Base-by-base conservation (phyloP, 805 yeast species). In the Candida qinlingensis region DNA sequence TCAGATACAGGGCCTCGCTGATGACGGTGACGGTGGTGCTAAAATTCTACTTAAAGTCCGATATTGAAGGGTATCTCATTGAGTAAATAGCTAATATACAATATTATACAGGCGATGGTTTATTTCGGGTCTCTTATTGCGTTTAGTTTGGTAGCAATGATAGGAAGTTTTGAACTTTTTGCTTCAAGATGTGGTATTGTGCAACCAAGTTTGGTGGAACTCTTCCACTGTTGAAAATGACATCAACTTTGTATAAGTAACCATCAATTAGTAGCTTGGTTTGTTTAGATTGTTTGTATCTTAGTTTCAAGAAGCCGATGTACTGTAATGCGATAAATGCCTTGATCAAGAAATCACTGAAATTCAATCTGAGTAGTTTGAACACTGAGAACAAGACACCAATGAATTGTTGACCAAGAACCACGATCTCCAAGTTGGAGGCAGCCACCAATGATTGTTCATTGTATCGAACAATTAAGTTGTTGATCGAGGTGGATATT, bases 221-320 rank as follows among this genome's bases (percentile, higher is more conserved):
- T 28, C 61, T 52, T 12, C 70, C 71, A 37, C 57, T 56, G 39
- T 67, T 54, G 53, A 75, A 44, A n/a, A 67, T 43, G 39, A 61
- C 67, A 49, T 69, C 74, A 19, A 74, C 59, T 52, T 65, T 69
- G 47, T 62, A 56, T 49, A 81, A 77, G 55, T 75, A 73, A 45
- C 74, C 74, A 11, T 66, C 65, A 41, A 81, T 63, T 7, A 82
- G 64, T 7, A 66, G 56, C 59, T 82, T 75, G 46, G 85, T 80
- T 51, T 76, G 74, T 45, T 73, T 72, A 41, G 79, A 79, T 57
- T 79, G 80, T 58, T 75, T 74, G 57, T 66, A 84, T 62, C 90
- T 75, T 48, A 81, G 60, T 65, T 81, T 82, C 65, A 81, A 69
- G 64, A 85, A 85, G 25, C 74, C 62, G 19, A 76, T 57, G 57